Conservation (phyloP, 108 stramenopile genomes). For the Nitzschia putrida region DNA sequence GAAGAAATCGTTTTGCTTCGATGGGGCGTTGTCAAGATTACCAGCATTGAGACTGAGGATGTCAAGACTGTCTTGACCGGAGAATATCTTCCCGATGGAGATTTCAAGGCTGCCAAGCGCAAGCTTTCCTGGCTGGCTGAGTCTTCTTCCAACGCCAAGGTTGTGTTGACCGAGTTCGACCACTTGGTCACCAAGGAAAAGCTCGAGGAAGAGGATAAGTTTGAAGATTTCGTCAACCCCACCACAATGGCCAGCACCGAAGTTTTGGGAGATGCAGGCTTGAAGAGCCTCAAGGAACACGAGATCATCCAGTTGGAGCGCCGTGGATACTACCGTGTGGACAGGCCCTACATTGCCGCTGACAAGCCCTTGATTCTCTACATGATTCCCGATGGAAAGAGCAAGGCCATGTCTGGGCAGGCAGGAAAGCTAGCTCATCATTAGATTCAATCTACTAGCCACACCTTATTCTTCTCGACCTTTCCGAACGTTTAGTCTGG, state of each 20-base stretch:
- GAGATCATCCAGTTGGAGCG: constrained; percentile 98
- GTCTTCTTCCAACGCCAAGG: constrained; percentile 43
- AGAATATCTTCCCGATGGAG: constrained; percentile 81
- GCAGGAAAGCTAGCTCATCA: constrained; percentile 86
- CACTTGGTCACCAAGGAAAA: constrained; percentile 94
- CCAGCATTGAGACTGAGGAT: constrained; percentile 60
- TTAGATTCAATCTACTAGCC: constrained; percentile 29
- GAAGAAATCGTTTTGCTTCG: constrained; percentile 92
- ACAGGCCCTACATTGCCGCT: constrained; percentile 75
- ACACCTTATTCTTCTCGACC: no score
- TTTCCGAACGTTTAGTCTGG: no score
- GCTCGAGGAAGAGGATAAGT: constrained; percentile 94
- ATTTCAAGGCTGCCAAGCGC: constrained; percentile 89
- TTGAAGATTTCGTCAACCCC: constrained; percentile 93
- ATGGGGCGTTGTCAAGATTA: constrained; percentile 93
- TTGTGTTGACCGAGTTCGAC: constrained; percentile 93
- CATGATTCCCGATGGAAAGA: constrained; percentile 98
- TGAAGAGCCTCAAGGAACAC: constrained; percentile 76
- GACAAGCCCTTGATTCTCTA: constrained; percentile 88
- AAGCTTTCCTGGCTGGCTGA: constrained; percentile 94
- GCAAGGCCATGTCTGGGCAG: constrained; percentile 93
- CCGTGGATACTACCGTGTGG: constrained; percentile 95
- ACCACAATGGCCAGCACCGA: constrained; percentile 78
- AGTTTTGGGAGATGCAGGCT: constrained; percentile 81
- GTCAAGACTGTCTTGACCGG: constrained; percentile 68